Evolutionary conservation across 352 stramenopile genomes (phyloP).

Genomic region (Sclerospora graminicola): DNA sequence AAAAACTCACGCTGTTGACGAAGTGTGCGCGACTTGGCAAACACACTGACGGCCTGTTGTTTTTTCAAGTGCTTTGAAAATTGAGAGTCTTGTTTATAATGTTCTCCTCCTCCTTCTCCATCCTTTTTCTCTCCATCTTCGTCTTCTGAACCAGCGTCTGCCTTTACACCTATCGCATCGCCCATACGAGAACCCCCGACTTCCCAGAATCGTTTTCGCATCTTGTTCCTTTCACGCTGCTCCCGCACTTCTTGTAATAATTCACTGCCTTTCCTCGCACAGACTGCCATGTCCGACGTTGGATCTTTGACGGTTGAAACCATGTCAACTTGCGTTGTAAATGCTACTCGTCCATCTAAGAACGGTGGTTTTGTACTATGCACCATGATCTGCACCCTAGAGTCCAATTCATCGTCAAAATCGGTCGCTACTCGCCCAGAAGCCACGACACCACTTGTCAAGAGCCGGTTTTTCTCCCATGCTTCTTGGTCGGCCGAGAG

Average conservation of each 20-base stretch:
- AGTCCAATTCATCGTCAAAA: slow-evolving; percentile 92
- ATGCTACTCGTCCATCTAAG: slow-evolving; percentile 88
- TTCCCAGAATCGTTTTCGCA: slow-evolving; percentile 99
- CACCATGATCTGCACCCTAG: slow-evolving; percentile 93
- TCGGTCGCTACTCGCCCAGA: slow-evolving; percentile 61
- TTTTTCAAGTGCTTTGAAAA: slow-evolving; percentile 94
- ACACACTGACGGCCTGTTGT: slow-evolving; percentile 87
- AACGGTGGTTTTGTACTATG: slow-evolving; percentile 98
- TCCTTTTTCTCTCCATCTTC: slow-evolving; percentile 31
- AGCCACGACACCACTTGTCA: slow-evolving; percentile 90
- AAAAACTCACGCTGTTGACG: slow-evolving; percentile 94
- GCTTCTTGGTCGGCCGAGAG: slow-evolving; percentile 95
- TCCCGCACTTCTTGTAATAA: slow-evolving; percentile 70
- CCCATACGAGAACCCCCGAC: slow-evolving; percentile 95
- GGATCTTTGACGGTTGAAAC: slow-evolving; percentile 94
- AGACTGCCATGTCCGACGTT: slow-evolving; percentile 93
- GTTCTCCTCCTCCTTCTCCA: slow-evolving; percentile 46
- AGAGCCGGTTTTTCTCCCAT: slow-evolving; percentile 96
- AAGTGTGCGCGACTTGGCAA: slow-evolving; percentile 94
- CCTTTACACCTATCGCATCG: slow-evolving; percentile 90
- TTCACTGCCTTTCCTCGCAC: slow-evolving; percentile 89
- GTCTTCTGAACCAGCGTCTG: slow-evolving; percentile 39
- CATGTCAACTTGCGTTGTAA: slow-evolving; percentile 92
- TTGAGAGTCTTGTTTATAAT: slow-evolving; percentile 93
- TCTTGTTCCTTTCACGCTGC: slow-evolving; percentile 82